Percentiles rank a stretch among this genome's conserved stretches.
Conservation (phyloP, 1,284 basidiomycete species). For the Leccinum cinnamomeum region DNA sequence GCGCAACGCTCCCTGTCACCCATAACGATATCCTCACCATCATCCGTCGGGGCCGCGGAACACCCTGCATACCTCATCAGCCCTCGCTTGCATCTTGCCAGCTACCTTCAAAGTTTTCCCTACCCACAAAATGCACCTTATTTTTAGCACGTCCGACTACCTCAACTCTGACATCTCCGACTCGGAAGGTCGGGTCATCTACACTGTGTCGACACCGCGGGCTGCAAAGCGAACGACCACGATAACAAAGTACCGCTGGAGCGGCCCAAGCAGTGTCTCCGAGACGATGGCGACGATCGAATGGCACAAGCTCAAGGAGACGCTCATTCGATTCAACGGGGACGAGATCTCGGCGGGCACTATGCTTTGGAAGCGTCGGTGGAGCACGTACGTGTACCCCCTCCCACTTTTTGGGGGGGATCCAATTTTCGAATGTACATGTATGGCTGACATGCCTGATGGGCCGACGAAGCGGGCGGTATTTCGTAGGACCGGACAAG, state of each 20-base stretch:
- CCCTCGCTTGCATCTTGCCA: not conserved
- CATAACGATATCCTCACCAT: not conserved
- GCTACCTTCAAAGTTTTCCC: not conserved
- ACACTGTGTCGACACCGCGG: conserved; percentile 26
- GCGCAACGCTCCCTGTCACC: not conserved
- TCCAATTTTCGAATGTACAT: not conserved
- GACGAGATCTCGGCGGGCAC: conserved; percentile 20
- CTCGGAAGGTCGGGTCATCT: conserved; percentile 20
- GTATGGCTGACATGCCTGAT: conserved; percentile 2
- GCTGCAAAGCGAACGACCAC: conserved; percentile 27
- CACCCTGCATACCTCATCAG: not conserved
- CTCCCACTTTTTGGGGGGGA: not conserved
- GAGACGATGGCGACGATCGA: conserved; percentile 32
- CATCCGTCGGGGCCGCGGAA: not conserved
- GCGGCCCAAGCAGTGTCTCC: conserved; percentile 22
- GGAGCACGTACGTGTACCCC: conserved; percentile 22
- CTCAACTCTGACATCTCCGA: conserved; percentile 27
- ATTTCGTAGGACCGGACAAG: conserved; percentile 31
- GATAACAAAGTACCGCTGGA: conserved; percentile 29
- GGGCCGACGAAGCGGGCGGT: conserved; percentile 24
- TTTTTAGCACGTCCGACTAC: conserved; percentile 26
- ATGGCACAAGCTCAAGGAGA: conserved; percentile 27
- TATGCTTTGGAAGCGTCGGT: conserved; percentile 27
- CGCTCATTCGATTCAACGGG: conserved; percentile 28
- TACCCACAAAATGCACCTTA: conserved; percentile 18